These are phyloP conservation scores for Silene noctiflora DNA, from an alignment of 179 eudicot genomes.

Conservation along the genomic window DNA sequence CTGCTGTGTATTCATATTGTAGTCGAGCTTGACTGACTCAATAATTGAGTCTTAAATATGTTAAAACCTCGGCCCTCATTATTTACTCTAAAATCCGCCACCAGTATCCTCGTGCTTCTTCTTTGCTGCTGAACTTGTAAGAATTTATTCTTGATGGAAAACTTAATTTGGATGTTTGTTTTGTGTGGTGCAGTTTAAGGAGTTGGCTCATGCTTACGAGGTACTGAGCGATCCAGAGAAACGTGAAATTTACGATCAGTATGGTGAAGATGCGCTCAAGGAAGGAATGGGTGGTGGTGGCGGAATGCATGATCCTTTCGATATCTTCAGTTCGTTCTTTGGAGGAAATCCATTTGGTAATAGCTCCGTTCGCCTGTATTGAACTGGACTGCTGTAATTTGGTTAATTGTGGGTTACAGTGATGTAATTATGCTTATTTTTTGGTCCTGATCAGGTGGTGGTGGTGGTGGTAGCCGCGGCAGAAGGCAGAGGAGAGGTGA, in stretches of 20 bases:
- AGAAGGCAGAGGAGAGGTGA: conserved; percentile 45
- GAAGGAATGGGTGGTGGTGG: conserved; percentile 51
- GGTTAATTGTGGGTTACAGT: not conserved
- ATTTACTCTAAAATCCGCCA: no score
- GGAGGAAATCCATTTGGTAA: conserved; percentile 38
- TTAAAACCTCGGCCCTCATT: no score
- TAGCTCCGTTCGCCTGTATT: not conserved
- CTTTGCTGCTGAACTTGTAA: not conserved
- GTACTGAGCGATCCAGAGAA: conserved; percentile 40
- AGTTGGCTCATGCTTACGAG: conserved; percentile 45
- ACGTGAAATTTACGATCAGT: conserved; percentile 41
- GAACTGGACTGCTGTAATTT: not conserved
- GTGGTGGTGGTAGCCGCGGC: conserved; percentile 38
- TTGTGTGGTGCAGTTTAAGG: conserved; percentile 31
- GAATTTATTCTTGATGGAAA: not conserved
- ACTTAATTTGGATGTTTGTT: not conserved
- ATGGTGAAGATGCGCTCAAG: conserved; percentile 45
- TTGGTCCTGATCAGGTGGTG: conserved; percentile 18
- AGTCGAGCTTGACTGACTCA: no score
- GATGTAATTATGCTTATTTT: not conserved
- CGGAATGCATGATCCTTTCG: conserved; percentile 41
- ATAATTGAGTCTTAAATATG: no score
- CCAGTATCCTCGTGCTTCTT: no score
- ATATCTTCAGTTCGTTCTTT: conserved; percentile 43
- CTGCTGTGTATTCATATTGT: no score